Percentiles rank a stretch among this genome's conserved stretches.
Evolutionary conservation across 2,329 filamentous ascomycete species (phyloP).

Genomic region (Diplodia scrobiculata): DNA sequence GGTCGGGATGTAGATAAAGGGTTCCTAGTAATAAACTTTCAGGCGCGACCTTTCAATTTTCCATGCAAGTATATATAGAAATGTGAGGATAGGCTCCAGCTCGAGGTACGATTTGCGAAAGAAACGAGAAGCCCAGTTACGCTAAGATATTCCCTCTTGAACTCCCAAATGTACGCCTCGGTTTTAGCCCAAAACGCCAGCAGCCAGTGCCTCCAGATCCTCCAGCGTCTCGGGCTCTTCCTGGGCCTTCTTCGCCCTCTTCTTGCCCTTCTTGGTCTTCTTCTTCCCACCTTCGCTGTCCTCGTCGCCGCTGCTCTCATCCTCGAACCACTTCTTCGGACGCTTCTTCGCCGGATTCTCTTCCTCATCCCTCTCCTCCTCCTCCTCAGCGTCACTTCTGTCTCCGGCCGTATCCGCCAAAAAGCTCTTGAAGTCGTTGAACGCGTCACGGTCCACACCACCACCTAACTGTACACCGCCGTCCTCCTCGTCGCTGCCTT

Average conservation of each 20-base stretch:
- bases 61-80: neutral
- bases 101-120: neutral
- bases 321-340: slow-evolving; percentile 78
- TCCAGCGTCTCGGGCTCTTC: slow-evolving; percentile 76
- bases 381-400: slow-evolving; percentile 36
- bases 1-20: too few relatives aligned
- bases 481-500: slow-evolving; percentile 37
- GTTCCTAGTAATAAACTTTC: too few relatives aligned
- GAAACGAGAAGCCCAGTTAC: neutral
- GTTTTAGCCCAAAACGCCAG: slow-evolving; percentile 61
- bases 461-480: slow-evolving; percentile 39
- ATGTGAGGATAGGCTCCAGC: neutral
- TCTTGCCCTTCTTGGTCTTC: slow-evolving; percentile 44
- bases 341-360: slow-evolving; percentile 60
- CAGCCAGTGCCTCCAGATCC: slow-evolving; percentile 75
- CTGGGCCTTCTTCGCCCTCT: slow-evolving; percentile 55
- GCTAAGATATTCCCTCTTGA: neutral
- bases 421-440: slow-evolving; percentile 26
- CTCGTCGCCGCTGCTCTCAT: slow-evolving; percentile 56
- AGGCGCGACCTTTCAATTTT: too few relatives aligned
- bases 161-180: neutral
- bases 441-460: slow-evolving; percentile 31
- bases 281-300: slow-evolving; percentile 43
- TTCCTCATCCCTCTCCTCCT: neutral
- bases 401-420: slow-evolving; percentile 13